Conservation (phyloP, 2,329 filamentous ascomycete genomes). For the Hypoxylon sp. region DNA sequence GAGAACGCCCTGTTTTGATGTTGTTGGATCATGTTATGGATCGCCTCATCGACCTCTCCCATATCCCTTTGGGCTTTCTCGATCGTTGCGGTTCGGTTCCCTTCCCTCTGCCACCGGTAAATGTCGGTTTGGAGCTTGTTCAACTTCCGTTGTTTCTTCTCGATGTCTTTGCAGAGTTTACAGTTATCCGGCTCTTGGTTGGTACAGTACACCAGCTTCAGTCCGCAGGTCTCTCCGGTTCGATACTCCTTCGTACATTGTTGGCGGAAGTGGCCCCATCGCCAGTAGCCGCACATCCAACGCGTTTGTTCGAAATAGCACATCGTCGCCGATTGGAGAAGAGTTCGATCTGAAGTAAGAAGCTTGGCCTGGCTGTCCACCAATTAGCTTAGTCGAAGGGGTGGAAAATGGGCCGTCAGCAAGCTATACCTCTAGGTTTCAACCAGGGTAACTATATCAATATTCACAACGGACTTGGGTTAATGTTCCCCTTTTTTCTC, state of each 20-base stretch:
- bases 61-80: slow-evolving; percentile 79
- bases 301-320: slow-evolving; percentile 95
- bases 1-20: slow-evolving; percentile 58
- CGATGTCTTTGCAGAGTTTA: slow-evolving; percentile 88
- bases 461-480: slow-evolving; percentile 14
- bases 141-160: slow-evolving; percentile 83
- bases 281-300: slow-evolving; percentile 90
- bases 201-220: slow-evolving; percentile 88
- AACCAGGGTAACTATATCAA: slow-evolving; percentile 22
- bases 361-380: slow-evolving; percentile 26
- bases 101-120: slow-evolving; percentile 81
- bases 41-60: slow-evolving; percentile 72
- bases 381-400: slow-evolving; percentile 38
- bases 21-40: slow-evolving; percentile 60
- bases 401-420: slow-evolving; percentile 22
- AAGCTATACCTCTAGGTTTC: slow-evolving; percentile 32
- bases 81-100: slow-evolving; percentile 79
- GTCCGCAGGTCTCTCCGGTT: slow-evolving; percentile 94
- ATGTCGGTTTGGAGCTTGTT: slow-evolving; percentile 81
- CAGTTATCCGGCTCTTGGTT: slow-evolving; percentile 75
- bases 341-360: slow-evolving; percentile 18
- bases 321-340: slow-evolving; percentile 60
- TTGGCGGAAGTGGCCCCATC: slow-evolving; percentile 92
- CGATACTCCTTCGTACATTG: slow-evolving; percentile 96
- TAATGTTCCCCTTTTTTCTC: slow-evolving; percentile 13